phyloP scores from a whole-genome alignment of 2,329 filamentous ascomycete genomes.

The Botrytis tulipae region DNA sequence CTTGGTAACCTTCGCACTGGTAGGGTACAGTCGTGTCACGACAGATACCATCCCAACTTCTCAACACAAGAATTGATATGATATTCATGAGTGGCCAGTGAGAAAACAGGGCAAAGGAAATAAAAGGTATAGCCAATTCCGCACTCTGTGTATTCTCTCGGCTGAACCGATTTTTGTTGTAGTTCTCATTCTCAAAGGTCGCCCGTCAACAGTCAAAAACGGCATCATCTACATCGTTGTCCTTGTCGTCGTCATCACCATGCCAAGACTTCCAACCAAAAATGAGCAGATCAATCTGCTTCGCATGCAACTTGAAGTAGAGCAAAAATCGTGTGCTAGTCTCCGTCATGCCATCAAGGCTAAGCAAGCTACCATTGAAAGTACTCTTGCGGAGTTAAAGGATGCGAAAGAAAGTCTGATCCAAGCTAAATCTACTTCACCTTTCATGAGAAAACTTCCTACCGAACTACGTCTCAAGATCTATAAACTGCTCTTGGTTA shows the following conservation, averaged over 20 bases:
- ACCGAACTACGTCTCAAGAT: conserved; percentile 20
- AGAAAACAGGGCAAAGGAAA: background rate
- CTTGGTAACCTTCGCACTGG: background rate
- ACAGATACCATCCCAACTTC: background rate
- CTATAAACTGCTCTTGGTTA: conserved; percentile 19
- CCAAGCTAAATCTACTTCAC: background rate
- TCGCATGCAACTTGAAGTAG: conserved; percentile 16
- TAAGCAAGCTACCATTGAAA: background rate
- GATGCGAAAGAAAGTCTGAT: background rate
- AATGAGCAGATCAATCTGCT: conserved; percentile 13
- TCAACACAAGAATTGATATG: background rate
- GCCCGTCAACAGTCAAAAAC: background rate
- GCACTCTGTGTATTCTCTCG: no score
- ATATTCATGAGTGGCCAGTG: background rate
- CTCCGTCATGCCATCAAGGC: background rate
- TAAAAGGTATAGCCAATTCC: background rate
- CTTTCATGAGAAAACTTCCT: conserved; percentile 19
- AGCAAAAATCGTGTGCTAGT: background rate
- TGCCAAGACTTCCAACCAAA: conserved; percentile 8
- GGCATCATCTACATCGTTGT: background rate
- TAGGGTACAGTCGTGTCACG: background rate
- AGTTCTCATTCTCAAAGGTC: background rate
- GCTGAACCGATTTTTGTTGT: background rate
- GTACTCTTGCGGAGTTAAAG: background rate
- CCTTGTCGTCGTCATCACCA: background rate